phyloP scores from a whole-genome alignment of 2,329 filamentous ascomycete species.

The Tympanopsis confertula region DNA sequence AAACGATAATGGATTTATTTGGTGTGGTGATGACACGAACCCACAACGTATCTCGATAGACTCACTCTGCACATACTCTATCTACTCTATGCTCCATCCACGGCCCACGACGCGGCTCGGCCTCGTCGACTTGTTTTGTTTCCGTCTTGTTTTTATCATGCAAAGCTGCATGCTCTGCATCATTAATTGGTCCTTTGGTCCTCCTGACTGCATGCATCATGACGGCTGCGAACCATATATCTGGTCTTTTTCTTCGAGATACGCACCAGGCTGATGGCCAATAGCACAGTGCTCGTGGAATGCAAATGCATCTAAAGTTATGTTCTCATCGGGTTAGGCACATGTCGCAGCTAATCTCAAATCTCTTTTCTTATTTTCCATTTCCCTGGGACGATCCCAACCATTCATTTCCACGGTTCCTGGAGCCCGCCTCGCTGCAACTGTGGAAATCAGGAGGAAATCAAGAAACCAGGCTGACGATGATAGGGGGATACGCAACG shows the following conservation, averaged over 20 bases:
- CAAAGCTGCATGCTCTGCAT: no score
- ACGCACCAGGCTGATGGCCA: not conserved
- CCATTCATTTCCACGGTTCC: not conserved
- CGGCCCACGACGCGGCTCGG: not conserved
- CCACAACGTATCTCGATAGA: not conserved
- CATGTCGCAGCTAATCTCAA: no score
- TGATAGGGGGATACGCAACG: no score
- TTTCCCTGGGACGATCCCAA: not conserved
- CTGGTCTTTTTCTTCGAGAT: not conserved
- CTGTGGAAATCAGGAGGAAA: not conserved
- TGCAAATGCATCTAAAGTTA: not conserved
- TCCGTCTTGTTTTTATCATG: no score
- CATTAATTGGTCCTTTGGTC: no score
- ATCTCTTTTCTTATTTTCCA: no score
- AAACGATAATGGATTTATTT: not conserved
- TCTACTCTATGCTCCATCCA: not conserved
- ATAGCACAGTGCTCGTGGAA: not conserved
- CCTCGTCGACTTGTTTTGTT: no score
- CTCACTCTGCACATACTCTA: no score
- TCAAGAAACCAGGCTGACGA: not conserved
- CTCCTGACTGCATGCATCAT: no score
- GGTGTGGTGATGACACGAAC: not conserved
- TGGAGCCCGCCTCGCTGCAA: not conserved
- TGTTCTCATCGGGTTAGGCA: no score
- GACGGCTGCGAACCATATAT: not conserved